Conservation (phyloP, 306 rosid species). For the Dalbergia oliveri region DNA sequence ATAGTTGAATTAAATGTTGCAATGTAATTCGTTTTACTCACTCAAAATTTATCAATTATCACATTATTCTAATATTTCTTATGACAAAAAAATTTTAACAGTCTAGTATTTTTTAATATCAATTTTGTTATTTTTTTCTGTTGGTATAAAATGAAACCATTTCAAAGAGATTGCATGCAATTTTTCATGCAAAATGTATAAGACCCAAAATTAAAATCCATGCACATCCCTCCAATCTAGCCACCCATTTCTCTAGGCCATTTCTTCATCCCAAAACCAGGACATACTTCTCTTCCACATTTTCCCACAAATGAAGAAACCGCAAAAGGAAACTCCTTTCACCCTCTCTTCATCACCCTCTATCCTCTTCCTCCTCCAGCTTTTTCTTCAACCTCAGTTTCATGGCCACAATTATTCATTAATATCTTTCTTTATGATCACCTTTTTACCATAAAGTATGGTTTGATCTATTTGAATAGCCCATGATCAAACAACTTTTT, state of each 20-base stretch:
- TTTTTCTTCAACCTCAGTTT: background rate
- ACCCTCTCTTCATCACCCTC: background rate
- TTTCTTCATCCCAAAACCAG: constrained; percentile 60
- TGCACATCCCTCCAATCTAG: constrained; percentile 65
- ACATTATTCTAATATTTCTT: too few species aligned
- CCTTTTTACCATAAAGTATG: too few species aligned
- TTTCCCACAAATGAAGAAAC: constrained; percentile 1
- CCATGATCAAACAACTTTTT: too few species aligned
- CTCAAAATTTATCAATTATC: too few species aligned
- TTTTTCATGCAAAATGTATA: background rate
- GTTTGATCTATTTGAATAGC: too few species aligned
- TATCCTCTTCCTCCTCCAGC: background rate
- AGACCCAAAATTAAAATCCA: background rate
- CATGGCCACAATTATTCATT: too few species aligned
- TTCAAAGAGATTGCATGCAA: background rate
- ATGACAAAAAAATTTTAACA: too few species aligned
- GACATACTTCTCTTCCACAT: constrained; percentile 30
- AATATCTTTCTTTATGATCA: background rate
- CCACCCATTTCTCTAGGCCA: constrained; percentile 71
- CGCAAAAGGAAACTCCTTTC: constrained; percentile 1
- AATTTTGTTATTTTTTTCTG: background rate
- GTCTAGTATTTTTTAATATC: background rate
- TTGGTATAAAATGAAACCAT: too few species aligned
- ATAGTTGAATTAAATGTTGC: too few species aligned
- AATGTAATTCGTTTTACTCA: too few species aligned